Conservation (phyloP, 2,329 filamentous ascomycete genomes). For the Hysterium pulicare region DNA sequence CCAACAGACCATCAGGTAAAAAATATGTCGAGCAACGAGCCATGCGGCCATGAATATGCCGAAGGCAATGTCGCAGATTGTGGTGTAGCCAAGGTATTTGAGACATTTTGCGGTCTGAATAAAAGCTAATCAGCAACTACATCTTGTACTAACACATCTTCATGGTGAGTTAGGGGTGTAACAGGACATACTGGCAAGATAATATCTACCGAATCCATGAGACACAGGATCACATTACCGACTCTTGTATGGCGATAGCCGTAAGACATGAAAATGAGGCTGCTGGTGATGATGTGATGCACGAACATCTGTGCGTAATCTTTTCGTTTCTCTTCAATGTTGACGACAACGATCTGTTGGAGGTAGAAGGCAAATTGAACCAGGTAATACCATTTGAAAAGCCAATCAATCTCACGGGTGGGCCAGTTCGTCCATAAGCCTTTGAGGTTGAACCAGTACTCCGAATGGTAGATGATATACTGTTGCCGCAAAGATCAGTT, state of each 20-base stretch:
- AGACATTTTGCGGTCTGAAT: conserved; percentile 77
- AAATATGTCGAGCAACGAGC: conserved; percentile 77
- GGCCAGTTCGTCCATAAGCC: conserved; percentile 87
- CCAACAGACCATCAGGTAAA: conserved; percentile 77
- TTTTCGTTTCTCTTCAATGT: conserved; percentile 91
- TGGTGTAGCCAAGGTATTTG: conserved; percentile 79
- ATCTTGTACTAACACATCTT: too few relatives aligned
- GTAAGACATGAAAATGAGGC: conserved; percentile 78
- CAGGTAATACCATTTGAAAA: conserved; percentile 86
- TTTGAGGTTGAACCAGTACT: conserved; percentile 72
- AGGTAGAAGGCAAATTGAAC: conserved; percentile 90
- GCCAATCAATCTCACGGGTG: conserved; percentile 65
- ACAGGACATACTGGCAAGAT: conserved; percentile 71
- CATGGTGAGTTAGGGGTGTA: too few relatives aligned
- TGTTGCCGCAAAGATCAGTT: conserved; percentile 37
- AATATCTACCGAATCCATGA: conserved; percentile 93
- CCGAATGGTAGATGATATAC: conserved; percentile 77
- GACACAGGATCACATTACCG: conserved; percentile 80
- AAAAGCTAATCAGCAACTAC: too few relatives aligned
- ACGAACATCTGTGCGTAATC: conserved; percentile 95
- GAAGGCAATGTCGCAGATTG: conserved; percentile 76
- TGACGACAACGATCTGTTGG: conserved; percentile 89
- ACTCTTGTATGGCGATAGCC: conserved; percentile 83
- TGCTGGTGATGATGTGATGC: conserved; percentile 87
- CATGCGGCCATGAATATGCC: conserved; percentile 82